phyloP scores from a whole-genome alignment of 2,329 filamentous ascomycete species.

The Fusarium hostae region DNA sequence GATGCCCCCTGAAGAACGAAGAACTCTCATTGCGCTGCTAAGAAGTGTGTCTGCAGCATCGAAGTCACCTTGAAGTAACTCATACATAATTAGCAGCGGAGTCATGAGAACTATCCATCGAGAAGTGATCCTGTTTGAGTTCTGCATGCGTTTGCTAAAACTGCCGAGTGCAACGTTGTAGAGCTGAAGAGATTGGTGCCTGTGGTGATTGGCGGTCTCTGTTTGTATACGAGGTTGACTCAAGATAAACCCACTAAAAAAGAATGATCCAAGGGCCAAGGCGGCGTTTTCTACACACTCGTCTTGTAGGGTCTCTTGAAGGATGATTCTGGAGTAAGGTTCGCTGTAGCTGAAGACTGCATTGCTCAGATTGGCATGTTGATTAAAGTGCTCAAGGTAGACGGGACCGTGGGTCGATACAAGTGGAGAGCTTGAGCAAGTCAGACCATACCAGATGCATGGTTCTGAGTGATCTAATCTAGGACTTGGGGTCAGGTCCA shows the following conservation, averaged over 20 bases:
- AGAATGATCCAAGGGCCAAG: background rate
- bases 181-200: background rate
- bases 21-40: background rate
- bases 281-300: background rate
- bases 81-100: background rate
- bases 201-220: background rate
- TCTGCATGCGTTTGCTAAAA: background rate
- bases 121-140: rapidly evolving
- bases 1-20: background rate
- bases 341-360: background rate
- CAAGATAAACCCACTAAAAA: background rate
- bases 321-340: background rate
- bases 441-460: no score
- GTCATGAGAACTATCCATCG: background rate
- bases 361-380: background rate
- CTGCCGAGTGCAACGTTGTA: background rate
- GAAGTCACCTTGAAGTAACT: background rate
- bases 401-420: no score
- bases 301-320: background rate
- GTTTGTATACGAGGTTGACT: background rate
- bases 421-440: no score
- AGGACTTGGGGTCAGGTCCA: background rate
- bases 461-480: no score
- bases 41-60: background rate
- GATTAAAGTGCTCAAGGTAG: background rate